Base-by-base conservation (phyloP, 2,329 filamentous ascomycete genomes). In the Penicillium occitanis region DNA sequence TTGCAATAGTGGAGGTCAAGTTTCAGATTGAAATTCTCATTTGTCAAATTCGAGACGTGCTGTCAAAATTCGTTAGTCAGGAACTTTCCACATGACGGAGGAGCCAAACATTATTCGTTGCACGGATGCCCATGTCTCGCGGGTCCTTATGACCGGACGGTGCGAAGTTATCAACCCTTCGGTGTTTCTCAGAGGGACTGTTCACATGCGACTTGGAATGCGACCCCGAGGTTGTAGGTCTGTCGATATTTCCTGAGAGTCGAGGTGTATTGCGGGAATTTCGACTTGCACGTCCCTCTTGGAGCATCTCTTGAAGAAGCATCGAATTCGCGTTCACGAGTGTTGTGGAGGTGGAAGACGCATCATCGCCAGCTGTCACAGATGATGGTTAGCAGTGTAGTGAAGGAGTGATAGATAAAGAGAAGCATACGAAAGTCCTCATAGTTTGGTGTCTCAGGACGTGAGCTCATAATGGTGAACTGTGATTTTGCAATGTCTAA, bases 31-130 rank as follows among this genome's bases (percentile, higher is more conserved):
- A 81, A 81, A 35, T 80, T 80, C 25, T 78, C 71, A 66, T 80
- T 80, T 61, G 77, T 80, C 61, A 80, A 74, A 68, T 79, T 80
- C 1, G 78, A 80, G 51, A 81, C 74, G 67, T 81, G 80, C 78
- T 80, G 65, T 55, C 22, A 40, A 30, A 51, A 28, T 2, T 5
- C 1, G 42, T 69, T 76, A 69, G 42, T 25, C 10, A 50, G 40
- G 28, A 30, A 8, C 19, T 53, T 35, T 46, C 13, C 10, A 28
- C 11, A 1, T n/a, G 6, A n/a, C 19, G 42, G 40, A 11, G 28
- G 17, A 5, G 59, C 72, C 75, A 67, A 65, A 79, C 79, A 70
- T 80, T 73, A 65, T 80, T 77, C 75, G 78, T 80, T 69, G 80
- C 79, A 42, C 78, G 72, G 35, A 81, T 71, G 2, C 77, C 79